Percentiles rank a stretch among this genome's conserved stretches.
Conservation (phyloP, 208 protist genomes). For the Trichomonas vaginalis region DNA sequence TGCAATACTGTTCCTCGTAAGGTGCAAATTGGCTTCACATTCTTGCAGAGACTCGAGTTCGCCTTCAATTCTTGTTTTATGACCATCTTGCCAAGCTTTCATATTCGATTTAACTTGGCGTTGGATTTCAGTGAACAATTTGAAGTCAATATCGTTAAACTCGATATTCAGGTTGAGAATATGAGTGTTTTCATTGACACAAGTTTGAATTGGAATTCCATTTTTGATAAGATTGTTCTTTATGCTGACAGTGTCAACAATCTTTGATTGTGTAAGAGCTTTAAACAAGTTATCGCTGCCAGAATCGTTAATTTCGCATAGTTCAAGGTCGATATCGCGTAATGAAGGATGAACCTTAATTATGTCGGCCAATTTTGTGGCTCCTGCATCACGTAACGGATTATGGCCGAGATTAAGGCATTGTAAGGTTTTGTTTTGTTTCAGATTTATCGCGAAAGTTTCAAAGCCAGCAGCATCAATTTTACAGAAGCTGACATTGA, state of each 20-base stretch:
- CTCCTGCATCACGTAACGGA: not conserved
- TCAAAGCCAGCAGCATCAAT: not conserved
- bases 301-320: not conserved
- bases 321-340: not conserved
- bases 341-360: not conserved
- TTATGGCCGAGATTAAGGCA: not conserved
- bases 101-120: not conserved
- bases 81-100: not conserved
- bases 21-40: not conserved
- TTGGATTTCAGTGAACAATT: not conserved
- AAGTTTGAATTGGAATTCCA: not conserved
- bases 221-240: conserved; percentile 8
- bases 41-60: not conserved
- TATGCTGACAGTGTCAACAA: not conserved
- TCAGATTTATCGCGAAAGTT: not conserved
- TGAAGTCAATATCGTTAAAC: not conserved
- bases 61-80: not conserved
- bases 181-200: not conserved
- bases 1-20: not conserved
- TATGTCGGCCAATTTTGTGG: not conserved
- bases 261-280: not conserved
- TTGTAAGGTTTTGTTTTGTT: not conserved
- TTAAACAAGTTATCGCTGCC: not conserved
- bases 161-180: not conserved
- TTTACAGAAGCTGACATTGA: not conserved